Evolutionary conservation across 2,329 filamentous ascomycete species (phyloP), one percentile per base, ranked within the genome.

Genomic region (Talaromyces piceae): DNA sequence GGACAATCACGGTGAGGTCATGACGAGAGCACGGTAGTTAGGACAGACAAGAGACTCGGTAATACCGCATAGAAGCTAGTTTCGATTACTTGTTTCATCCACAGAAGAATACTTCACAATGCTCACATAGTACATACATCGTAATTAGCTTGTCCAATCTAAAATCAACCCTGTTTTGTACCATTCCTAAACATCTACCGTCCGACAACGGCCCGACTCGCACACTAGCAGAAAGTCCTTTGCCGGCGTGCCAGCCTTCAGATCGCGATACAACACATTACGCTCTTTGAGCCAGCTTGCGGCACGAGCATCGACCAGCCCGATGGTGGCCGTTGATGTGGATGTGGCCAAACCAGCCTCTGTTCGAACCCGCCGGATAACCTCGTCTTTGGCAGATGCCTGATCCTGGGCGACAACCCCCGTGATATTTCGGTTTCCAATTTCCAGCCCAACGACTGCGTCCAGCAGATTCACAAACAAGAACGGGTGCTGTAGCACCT

Each of bases 401-500:
- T 62, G 56, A 22, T 62, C 57, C 46, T 11, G 47, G 5, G 44
- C 52, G 7, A 78, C 75, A 1, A 77, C 72, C 5, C 84, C 72
- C 8, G 84, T 77, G 2, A 82, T 65, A 16, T 78, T 78, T 49
- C 78, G 78, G 2, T 83, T 78, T 0, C 90, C 90, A 3, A 95
- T 69, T 53, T 85, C 80, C 3, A 84, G 81, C 1, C 83, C 81
- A 8, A 95, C 88, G 2, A 97, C 81, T 0, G 80, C 80, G 3
- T 82, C 80, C 60, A 97, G 77, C 59, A 97, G 76, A 3, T 87
- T 87, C 0, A 88, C 84, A 69, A 94, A 97, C 2, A 97, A 77
- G 77, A 93, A 95, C 0, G 93, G 90, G 61, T 97, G 90, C 67
- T 97, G 90, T 63, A 94, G 76, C 59, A 95, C 83, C 71, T 98